Base-by-base conservation (phyloP, 1,284 basidiomycete genomes). In the Tilletia caries region DNA sequence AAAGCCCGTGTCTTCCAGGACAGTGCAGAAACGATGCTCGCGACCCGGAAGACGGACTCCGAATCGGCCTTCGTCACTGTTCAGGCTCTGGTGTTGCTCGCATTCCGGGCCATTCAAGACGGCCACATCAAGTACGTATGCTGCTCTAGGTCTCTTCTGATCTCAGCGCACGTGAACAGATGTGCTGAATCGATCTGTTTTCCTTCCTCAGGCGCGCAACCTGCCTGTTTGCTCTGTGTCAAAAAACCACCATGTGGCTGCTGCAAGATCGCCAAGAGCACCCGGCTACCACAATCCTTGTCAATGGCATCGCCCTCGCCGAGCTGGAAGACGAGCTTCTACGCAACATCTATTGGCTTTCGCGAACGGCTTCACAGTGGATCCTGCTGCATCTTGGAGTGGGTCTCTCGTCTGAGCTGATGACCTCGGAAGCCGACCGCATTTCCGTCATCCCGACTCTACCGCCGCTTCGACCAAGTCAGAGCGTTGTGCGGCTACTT, bases 41-140 rank as follows among this genome's bases (percentile, higher is more conserved):
- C 64, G 27, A 46, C 10, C 20, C 23, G 25, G 12, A n/a, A 37
- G 37, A 65, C 37, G 64, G 50, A 65, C 64, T 41, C 50, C 18
- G 44, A 65, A 41, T 66, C 54, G 32, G n/a, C 25, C 23, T 15
- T 66, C 34, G 32, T 43, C 65, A 34, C 33, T 1, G 12, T 23
- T 23, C 54, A 50, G 48, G n/a, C 29, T 37, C 25, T 66, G 44
- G 64, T 44, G 46, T 8, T 43, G 13, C 41, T 33, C 13, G 41
- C 46, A 12, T 41, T 66, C 37, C 37, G 44, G 13, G n/a, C 13
- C 32, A 6, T 37, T 3, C 29, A n/a, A n/a, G 15, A 43, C 2
- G 52, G 44, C 32, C 15, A 66, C 32, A 29, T 66, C 34, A 44
- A 43, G 32, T 33, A 48, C 37, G 65, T n/a, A n/a, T n/a, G n/a